These are phyloP conservation scores for Acanthamoeba lenticulata DNA, from an alignment of 208 protist species.

Conservation along the genomic window DNA sequence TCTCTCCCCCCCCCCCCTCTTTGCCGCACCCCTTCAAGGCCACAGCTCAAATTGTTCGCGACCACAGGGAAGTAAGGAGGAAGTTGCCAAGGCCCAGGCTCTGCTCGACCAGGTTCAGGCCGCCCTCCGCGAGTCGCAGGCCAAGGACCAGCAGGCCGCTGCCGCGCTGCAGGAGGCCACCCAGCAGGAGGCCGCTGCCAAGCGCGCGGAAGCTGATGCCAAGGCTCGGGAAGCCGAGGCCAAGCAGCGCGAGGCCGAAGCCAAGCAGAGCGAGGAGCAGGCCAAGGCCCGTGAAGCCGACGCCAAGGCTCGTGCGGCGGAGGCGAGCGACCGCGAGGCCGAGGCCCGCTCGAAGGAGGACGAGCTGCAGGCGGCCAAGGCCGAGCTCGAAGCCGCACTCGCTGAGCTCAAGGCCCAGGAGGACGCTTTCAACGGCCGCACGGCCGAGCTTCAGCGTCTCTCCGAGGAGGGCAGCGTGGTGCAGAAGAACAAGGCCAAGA, in stretches of 20 bases:
- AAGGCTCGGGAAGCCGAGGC: neutral
- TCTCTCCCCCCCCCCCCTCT: neutral
- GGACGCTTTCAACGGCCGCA: slow-evolving; percentile 53
- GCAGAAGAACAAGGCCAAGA: slow-evolving; percentile 64
- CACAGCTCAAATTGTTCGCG: no score
- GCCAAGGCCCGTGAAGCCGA: neutral
- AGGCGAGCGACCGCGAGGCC: neutral
- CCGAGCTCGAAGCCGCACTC: slow-evolving; percentile 60
- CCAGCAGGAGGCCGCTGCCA: neutral
- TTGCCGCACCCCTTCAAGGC: no score
- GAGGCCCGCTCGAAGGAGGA: slow-evolving; percentile 36
- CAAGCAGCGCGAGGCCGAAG: slow-evolving; percentile 10
- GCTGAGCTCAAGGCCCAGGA: slow-evolving; percentile 69
- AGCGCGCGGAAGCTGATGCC: slow-evolving; percentile 27
- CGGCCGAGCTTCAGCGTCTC: neutral
- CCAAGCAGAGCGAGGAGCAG: neutral
- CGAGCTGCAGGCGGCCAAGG: slow-evolving; percentile 67
- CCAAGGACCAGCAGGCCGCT: neutral
- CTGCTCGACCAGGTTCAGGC: slow-evolving; percentile 32
- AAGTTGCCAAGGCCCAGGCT: slow-evolving; percentile 57
- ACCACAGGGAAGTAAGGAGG: slow-evolving; percentile 59
- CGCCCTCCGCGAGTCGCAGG: neutral
- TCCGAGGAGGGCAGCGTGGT: slow-evolving; percentile 63
- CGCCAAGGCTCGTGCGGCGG: slow-evolving; percentile 4
- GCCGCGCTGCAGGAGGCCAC: neutral